Evolutionary conservation across 202 grass and related monocot genomes (phyloP), one percentile per base, ranked within the genome.

Genomic region (Schoenoplectus triqueter): DNA sequence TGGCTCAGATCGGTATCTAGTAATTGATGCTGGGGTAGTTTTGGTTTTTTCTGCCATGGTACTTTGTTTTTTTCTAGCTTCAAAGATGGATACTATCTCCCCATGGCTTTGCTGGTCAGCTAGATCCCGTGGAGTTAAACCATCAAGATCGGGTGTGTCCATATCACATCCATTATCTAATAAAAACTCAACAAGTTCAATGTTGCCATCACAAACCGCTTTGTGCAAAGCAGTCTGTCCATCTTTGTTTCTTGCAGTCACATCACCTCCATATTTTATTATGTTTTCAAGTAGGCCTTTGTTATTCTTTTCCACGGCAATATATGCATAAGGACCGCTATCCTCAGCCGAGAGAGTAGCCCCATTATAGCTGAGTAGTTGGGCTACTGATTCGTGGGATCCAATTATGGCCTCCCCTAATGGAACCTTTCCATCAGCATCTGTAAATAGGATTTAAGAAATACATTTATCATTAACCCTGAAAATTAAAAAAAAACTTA

Each of bases 81-180:
- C 88, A 73, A 99, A 99, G 0, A 99, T 56, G 14, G 69, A 56
- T 44, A 87, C 87, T 15, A 99, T 99, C 17, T 94, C 93, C n/a
- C 91, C 82, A 8, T 99, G 93, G 55, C 91, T 86, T 87, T 99
- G 96, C 55, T 99, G 96, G 1, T 94, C 90, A 17, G 96, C 96
- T 60, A 99, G 90, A 42, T 65, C 56, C 78, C 87, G 84, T 15
- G 91, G 81, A n/a, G 91, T 92, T 88, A 88, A 99, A 57, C 90
- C 90, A 63, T 94, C 51, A 13, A 5, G 17, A 86, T 94, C 81
- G n/a, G 69, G 82, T 65, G 79, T 76, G 47, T 95, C 87, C 3
- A 99, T 81, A 67, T 95, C 84, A 5, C 89, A 93, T 66, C 91
- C 81, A 0, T 84, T 87, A 59, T 92, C 84, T 41, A 99, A 88